Percentiles rank a stretch among this genome's conserved stretches.
These are phyloP conservation scores for Podospora pseudocomata DNA, from an alignment of 495 filamentous ascomycete genomes.

Conservation along the genomic window DNA sequence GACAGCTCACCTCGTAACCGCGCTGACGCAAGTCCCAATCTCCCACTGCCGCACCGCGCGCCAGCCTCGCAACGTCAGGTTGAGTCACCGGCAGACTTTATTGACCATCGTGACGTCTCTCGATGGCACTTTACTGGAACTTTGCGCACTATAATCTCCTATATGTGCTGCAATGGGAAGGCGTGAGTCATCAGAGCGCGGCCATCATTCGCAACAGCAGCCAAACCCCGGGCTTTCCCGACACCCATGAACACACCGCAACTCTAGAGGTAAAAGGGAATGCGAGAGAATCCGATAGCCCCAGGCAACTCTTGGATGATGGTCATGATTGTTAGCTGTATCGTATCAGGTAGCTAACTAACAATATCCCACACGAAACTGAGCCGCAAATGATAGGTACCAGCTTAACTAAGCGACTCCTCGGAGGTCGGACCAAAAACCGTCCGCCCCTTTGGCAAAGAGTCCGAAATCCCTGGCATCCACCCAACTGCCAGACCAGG, in stretches of 20 bases:
- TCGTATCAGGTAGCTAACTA: too few relatives aligned
- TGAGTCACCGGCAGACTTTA: not conserved
- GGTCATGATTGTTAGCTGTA: not conserved
- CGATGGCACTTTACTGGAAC: not conserved
- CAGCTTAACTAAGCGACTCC: slow-evolving; percentile 17
- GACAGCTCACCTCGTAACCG: not conserved
- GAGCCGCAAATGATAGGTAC: slow-evolving; percentile 6
- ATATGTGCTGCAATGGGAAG: not conserved
- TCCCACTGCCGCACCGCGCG: not conserved
- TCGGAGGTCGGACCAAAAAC: slow-evolving; percentile 34
- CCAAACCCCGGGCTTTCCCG: not conserved
- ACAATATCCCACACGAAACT: too few relatives aligned
- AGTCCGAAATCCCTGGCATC: slow-evolving; percentile 20
- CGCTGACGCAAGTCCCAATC: slow-evolving; percentile 11
- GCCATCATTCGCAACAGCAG: not conserved
- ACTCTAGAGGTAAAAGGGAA: not conserved
- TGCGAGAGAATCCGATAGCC: not conserved
- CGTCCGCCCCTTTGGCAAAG: slow-evolving; percentile 18
- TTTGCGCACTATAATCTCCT: not conserved
- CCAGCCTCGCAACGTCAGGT: not conserved
- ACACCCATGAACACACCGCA: not conserved
- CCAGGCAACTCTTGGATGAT: not conserved
- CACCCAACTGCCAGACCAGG: slow-evolving; percentile 8
- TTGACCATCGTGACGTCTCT: not conserved
- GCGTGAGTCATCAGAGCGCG: not conserved